Conservation (phyloP, 2,329 filamentous ascomycete species). For the Huntiella savannae region DNA sequence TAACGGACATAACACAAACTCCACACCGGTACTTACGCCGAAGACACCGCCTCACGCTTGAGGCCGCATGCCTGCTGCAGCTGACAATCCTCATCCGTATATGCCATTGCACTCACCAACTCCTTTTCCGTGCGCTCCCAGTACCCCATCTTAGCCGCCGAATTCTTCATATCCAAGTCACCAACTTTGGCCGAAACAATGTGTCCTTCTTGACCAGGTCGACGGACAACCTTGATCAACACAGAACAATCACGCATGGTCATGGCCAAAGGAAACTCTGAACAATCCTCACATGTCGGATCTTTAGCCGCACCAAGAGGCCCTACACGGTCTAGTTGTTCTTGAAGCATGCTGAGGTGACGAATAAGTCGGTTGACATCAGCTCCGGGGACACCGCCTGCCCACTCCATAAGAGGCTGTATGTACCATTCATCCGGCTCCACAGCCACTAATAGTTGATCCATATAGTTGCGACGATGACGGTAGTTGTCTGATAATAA, state of each 20-base stretch:
- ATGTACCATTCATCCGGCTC: constrained; percentile 12
- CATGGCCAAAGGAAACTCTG: constrained; percentile 50
- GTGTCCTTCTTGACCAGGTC: constrained; percentile 12
- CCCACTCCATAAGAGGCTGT: constrained; percentile 10
- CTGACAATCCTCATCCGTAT: constrained; percentile 23
- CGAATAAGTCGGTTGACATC: constrained; percentile 19
- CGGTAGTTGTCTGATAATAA: constrained; percentile 18
- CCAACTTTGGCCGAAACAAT: constrained; percentile 28
- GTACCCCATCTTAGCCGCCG: constrained; percentile 43
- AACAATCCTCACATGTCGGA: constrained; percentile 15
- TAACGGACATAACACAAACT: background rate
- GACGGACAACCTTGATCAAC: constrained; percentile 37
- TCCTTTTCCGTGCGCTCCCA: constrained; percentile 47
- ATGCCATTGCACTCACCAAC: constrained; percentile 51
- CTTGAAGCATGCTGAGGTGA: constrained; percentile 20
- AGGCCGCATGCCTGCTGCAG: constrained; percentile 7
- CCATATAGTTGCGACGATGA: constrained; percentile 20
- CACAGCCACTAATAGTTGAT: constrained; percentile 14
- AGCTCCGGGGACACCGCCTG: constrained; percentile 4
- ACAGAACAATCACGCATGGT: constrained; percentile 64
- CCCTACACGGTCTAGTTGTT: constrained; percentile 24
- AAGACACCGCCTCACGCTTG: too few relatives aligned
- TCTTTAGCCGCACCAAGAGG: constrained; percentile 24
- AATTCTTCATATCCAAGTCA: constrained; percentile 61
- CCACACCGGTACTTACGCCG: too few relatives aligned